Evolutionary conservation across 331 rosid species (phyloP), one percentile per base, ranked within the genome.

Genomic region (Spiraea crenata): DNA sequence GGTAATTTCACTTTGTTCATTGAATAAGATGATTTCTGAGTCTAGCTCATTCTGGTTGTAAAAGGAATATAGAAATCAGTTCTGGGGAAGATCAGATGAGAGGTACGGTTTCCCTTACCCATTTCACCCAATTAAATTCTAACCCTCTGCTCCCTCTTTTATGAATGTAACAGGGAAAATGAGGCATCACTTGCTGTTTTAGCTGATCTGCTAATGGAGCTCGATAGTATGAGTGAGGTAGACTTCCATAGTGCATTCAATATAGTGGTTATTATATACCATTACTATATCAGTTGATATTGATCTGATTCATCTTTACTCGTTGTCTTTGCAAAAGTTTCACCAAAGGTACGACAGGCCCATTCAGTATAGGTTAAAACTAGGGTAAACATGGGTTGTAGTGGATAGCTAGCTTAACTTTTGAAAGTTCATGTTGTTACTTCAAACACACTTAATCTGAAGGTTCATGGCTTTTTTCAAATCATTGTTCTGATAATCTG

Each of bases 161-260:
- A 40, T 65, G 59, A 54, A 57, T 79, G 46, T 55, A 50, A 71
- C 91, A 92, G 98, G 82, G 98, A 92, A 77, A 92, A 92, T 73
- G 98, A 92, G 77, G 98, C 98, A 45, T 90, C 98, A 35, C 95
- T 92, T 77, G 91, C 96, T 71, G 95, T 90, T 66, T 81, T 90
- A 77, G 90, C 96, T 41, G 96, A 92, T 72, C 82, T 92, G 77
- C 79, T 92, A 54, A 69, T 85, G 85, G 96, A 90, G 80, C 95
- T 92, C 77, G 96, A 90, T 74, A 56, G 93, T 75, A 76, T 92
- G 96, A 86, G 85, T 67, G 96, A 90, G 96, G 98, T 92, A 78
- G 49, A 34, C 45, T 57, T 57, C 14, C 45, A 3, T 56, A 42
- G 20, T 55, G 55, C 14, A 31, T 56, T 11, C 3, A 14, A 4